Evolutionary conservation across 75 land plant species (phyloP), one percentile per base, ranked within the genome.

Genomic region (Pinus albicaulis): DNA sequence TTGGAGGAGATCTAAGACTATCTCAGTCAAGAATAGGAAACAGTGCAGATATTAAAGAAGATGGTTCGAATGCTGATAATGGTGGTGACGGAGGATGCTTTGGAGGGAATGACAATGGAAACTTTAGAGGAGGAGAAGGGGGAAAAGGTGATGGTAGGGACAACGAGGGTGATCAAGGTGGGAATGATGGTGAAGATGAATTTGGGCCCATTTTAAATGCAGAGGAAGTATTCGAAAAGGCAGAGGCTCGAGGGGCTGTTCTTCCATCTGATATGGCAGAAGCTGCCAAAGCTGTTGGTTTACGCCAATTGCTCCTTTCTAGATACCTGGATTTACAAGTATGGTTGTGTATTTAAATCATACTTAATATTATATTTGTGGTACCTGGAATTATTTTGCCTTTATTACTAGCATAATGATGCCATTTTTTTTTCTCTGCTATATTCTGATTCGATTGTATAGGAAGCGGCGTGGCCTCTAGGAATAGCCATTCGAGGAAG

Each of bases 251-350:
- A 55, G 92, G 92, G 13, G 86, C 80, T 13, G 84, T 31, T 34
- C 92, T 96, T 70, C 99, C 99, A 24, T 48, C 88, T 19, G 99
- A 96, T 74, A 88, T 96, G 92, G 80, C 92, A 12, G 88, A 90
- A 78, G 98, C 97, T 55, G 98, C 98, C 12, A 88, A 82, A 76
- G 81, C 81, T 68, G 66, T 65, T 59, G 99, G 98, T 1, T 77
- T 96, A 48, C 89, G 93, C 8, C 72, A 89, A 74, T 61, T 96
- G 10, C 76, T 96, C 72, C 91, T 96, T 1, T 61, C 31, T 31
- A 76, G 95, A 61, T 96, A 92, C 80, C 57, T 96, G 69, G 93
- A 94, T 59, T 77, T 96, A 77, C 99, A 96, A 92, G 98, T 95
- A 74, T 19, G 57, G 25, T 24, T 26, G 48, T 62, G 26, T 22